These are phyloP conservation scores for Nidula microcarpa DNA, from an alignment of 768 basidiomycete species.

Conservation along the genomic window DNA sequence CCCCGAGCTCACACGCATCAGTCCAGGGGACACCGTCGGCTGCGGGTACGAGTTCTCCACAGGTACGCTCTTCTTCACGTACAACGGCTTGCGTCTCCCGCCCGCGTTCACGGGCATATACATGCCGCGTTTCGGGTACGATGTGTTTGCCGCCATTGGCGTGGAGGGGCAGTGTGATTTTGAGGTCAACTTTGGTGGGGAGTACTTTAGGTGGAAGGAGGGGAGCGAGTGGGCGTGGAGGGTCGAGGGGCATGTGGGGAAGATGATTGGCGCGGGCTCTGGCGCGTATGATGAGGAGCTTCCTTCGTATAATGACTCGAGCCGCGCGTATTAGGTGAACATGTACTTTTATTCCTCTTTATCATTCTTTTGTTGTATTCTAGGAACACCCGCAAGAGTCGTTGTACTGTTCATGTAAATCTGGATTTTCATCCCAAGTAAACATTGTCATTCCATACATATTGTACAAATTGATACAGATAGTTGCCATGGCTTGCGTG, in stretches of 20 bases:
- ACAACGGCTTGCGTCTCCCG: constrained; percentile 54
- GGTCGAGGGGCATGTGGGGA: constrained; percentile 60
- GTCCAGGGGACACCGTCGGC: constrained; percentile 51
- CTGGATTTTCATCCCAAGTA: no score
- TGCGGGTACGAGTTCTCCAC: constrained; percentile 60
- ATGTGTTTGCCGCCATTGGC: constrained; percentile 66
- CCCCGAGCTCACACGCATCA: constrained; percentile 23
- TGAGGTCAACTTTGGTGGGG: constrained; percentile 65
- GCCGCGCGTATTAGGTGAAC: neutral
- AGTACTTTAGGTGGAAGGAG: constrained; percentile 56
- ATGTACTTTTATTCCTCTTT: neutral
- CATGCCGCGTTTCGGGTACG: constrained; percentile 43
- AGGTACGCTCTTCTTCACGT: constrained; percentile 59
- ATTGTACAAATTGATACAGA: no score
- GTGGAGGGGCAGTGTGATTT: constrained; percentile 50
- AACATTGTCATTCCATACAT: no score
- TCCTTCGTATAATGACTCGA: constrained; percentile 28
- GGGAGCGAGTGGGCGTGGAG: constrained; percentile 68
- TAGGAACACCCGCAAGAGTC: neutral
- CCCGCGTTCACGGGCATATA: constrained; percentile 60
- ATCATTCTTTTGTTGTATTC: neutral
- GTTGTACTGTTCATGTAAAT: no score
- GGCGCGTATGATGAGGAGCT: constrained; percentile 38
- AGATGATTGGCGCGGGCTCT: constrained; percentile 27
- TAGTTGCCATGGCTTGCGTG: no score